Conservation (phyloP, 2,329 filamentous ascomycete genomes). For the Aspergillus ochraceoroseus region DNA sequence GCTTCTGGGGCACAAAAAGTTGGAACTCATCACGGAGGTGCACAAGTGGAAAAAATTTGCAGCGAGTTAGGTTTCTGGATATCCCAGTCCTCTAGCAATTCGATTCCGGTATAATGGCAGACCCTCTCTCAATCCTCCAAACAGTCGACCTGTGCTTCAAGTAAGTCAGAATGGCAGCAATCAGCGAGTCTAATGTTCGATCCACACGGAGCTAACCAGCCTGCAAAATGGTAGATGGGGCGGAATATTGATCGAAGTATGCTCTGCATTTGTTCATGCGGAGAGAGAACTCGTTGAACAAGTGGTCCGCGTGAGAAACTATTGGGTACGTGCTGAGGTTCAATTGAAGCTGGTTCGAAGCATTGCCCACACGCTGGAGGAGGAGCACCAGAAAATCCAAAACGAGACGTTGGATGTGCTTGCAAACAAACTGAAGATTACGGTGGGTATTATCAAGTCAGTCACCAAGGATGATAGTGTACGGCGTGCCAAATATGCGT, state of each 20-base stretch:
- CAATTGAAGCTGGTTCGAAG: not conserved
- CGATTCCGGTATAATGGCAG: conserved; percentile 3
- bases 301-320: not conserved
- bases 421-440: not conserved
- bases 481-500: conserved; percentile 1
- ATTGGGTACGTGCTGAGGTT: not conserved
- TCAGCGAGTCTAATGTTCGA: too few relatives aligned
- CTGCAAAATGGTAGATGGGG: too few relatives aligned
- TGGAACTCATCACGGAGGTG: too few relatives aligned
- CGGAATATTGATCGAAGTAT: not conserved
- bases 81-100: too few relatives aligned
- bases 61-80: too few relatives aligned
- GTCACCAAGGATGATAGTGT: not conserved
- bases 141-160: conserved; percentile 8
- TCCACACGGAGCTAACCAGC: too few relatives aligned
- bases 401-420: not conserved
- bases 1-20: too few relatives aligned
- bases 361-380: not conserved
- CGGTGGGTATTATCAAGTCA: not conserved
- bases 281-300: not conserved
- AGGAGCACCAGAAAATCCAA: not conserved
- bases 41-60: too few relatives aligned
- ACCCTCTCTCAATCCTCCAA: conserved; percentile 4
- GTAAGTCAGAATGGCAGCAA: conserved; percentile 5
- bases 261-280: not conserved